Base-by-base conservation (phyloP, 75 land plant genomes). In the Selaginella moellendorffii region DNA sequence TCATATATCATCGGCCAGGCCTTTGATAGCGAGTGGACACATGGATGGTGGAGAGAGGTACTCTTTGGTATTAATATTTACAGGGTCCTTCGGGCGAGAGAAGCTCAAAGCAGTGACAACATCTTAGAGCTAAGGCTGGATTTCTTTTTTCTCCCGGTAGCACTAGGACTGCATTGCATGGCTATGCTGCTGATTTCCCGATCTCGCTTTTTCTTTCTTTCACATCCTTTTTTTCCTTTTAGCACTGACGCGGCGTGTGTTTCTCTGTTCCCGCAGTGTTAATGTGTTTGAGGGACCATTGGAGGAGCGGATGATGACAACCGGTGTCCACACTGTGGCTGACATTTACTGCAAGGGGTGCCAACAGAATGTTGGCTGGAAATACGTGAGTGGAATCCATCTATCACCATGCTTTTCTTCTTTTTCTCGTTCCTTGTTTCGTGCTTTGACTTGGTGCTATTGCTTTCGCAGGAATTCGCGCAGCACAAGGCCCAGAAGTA, bases 321-420 rank as follows among this genome's bases (percentile, higher is more conserved):
- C 92, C 0, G 96, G 96, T 62, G 29, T 81, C 71, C 96, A 90
- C 71, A 84, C 85, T 1, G 92, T 90, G 29, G 74, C 73, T 52
- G 96, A 90, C 58, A 84, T 87, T 30, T 87, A 76, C 74, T 90
- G 96, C 76, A 83, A 87, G 46, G 68, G 81, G 14, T 90, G 92
- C 76, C 93, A 82, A 65, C 79, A 77, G 19, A 78, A 79, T 51
- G 85, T 90, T 52, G 96, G 96, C 46, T 90, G 96, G 96, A 90
- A 84, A 87, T 90, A 90, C 78, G 92, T 90, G 80, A 72, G 81
- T 36, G n/a, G n/a, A n/a, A n/a, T n/a, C n/a, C n/a, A n/a, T n/a
- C n/a, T n/a, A n/a, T n/a, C n/a, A n/a, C n/a, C n/a, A n/a, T n/a
- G n/a, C n/a, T n/a, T n/a, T n/a, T n/a, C n/a, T n/a, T n/a, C n/a